Evolutionary conservation across 768 basidiomycete genomes (phyloP).

Genomic region (Pleurotus sapidus): DNA sequence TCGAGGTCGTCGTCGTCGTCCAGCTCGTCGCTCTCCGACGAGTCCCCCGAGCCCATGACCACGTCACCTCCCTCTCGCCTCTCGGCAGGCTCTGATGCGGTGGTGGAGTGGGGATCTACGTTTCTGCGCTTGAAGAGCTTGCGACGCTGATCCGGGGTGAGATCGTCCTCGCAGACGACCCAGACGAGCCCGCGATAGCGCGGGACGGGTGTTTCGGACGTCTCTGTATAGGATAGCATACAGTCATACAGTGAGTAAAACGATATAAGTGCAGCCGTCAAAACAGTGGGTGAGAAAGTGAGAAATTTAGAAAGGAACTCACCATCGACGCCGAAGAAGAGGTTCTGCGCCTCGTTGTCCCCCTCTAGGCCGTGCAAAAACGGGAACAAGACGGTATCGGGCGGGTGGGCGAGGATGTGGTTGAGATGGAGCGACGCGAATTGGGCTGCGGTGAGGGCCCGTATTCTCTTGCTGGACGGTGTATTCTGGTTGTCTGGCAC

Average conservation of each 20-base stretch:
- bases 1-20: slow-evolving; percentile 18
- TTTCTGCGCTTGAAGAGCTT: slow-evolving; percentile 14
- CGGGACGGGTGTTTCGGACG: slow-evolving; percentile 23
- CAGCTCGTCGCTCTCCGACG: slow-evolving; percentile 26
- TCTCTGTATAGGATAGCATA: slow-evolving; percentile 1
- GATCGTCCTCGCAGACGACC: slow-evolving; percentile 77
- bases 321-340: slow-evolving; percentile 58
- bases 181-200: slow-evolving; percentile 75
- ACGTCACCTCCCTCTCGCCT: neutral
- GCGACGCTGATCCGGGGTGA: slow-evolving; percentile 29
- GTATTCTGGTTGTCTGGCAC: neutral
- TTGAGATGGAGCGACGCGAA: slow-evolving; percentile 62
- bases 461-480: slow-evolving; percentile 16
- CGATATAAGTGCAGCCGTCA: too few species aligned
- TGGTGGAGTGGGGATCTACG: slow-evolving; percentile 17
- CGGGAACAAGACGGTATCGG: slow-evolving; percentile 82
- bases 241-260: too few species aligned
- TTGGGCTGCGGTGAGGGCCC: slow-evolving; percentile 32
- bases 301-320: too few species aligned
- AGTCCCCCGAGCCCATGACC: slow-evolving; percentile 9
- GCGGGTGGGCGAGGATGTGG: slow-evolving; percentile 69
- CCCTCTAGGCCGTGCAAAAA: slow-evolving; percentile 89
- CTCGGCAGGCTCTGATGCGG: slow-evolving; percentile 14
- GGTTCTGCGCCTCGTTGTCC: slow-evolving; percentile 73
- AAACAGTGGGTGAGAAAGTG: too few species aligned